Percentiles rank a stretch among this genome's conserved stretches.
phyloP scores from a whole-genome alignment of 805 yeast genomes.

The Metschnikowia vanudenii region DNA sequence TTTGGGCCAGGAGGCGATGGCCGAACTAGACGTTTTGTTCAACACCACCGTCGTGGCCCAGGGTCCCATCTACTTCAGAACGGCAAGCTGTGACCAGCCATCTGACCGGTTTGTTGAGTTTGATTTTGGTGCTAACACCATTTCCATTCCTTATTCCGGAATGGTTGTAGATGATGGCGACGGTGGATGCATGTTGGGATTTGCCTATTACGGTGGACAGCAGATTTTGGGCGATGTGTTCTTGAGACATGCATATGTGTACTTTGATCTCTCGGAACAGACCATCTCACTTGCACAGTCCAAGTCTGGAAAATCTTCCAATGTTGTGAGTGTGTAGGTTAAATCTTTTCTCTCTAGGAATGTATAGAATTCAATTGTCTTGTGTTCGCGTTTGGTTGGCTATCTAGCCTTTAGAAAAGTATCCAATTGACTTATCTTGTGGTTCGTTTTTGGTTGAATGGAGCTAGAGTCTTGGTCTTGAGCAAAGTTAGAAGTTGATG shows the following conservation, averaged over 20 bases:
- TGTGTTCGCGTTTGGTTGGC: too few species aligned
- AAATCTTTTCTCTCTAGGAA: too few species aligned
- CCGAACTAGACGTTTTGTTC: constrained; percentile 11
- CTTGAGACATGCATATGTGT: constrained; percentile 20
- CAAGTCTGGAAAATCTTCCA: constrained; percentile 7
- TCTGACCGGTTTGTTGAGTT: constrained; percentile 14
- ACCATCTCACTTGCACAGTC: constrained; percentile 18
- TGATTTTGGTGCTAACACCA: constrained; percentile 14
- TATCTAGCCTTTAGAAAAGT: too few species aligned
- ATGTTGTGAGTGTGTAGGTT: constrained; percentile 14
- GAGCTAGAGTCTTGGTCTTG: too few species aligned
- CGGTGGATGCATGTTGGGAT: constrained; percentile 16
- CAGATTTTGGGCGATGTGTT: constrained; percentile 19
- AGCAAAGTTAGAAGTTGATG: too few species aligned
- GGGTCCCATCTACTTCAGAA: constrained; percentile 11
- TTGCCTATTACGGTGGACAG: constrained; percentile 9
- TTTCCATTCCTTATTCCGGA: constrained; percentile 11
- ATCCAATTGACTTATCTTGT: too few species aligned
- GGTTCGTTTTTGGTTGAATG: too few species aligned
- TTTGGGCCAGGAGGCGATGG: constrained; percentile 4
- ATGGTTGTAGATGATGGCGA: constrained; percentile 12
- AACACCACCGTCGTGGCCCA: constrained; percentile 7
- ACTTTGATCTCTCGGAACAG: constrained; percentile 19
- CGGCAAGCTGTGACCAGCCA: constrained; percentile 17
- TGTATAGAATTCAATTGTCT: too few species aligned